Percentiles rank a stretch among this genome's conserved stretches.
These are phyloP conservation scores for Leccinum aurantiacum DNA, from an alignment of 768 basidiomycete species.

Conservation along the genomic window DNA sequence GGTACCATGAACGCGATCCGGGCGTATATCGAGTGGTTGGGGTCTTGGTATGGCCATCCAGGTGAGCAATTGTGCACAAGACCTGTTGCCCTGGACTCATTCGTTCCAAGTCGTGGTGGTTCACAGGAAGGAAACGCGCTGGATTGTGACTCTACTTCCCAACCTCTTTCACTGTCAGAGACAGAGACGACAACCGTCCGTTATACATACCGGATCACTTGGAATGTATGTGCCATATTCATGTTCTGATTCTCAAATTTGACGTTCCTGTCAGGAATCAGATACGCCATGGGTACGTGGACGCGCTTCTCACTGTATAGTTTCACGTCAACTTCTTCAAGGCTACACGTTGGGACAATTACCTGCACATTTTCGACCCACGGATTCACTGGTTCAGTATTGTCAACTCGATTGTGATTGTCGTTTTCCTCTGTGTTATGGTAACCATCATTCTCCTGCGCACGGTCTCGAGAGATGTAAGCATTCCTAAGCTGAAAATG, in stretches of 20 bases:
- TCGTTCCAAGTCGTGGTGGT: slow-evolving; percentile 56
- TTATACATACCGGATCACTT: slow-evolving; percentile 87
- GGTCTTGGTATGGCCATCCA: slow-evolving; percentile 79
- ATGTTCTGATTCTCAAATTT: slow-evolving; percentile 1
- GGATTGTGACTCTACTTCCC: slow-evolving; percentile 50
- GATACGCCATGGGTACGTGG: slow-evolving; percentile 73
- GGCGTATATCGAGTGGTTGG: slow-evolving; percentile 86
- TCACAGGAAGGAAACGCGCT: slow-evolving; percentile 44
- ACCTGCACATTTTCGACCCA: slow-evolving; percentile 91
- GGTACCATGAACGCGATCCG: slow-evolving; percentile 76
- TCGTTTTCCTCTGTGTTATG: slow-evolving; percentile 89
- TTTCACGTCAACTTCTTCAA: slow-evolving; percentile 32
- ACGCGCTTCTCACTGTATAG: not conserved
- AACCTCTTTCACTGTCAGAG: slow-evolving; percentile 63
- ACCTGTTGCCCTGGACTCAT: not conserved
- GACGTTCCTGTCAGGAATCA: slow-evolving; percentile 57
- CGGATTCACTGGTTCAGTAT: slow-evolving; percentile 97
- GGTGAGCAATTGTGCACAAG: slow-evolving; percentile 27
- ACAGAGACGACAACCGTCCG: slow-evolving; percentile 58
- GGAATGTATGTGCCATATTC: slow-evolving; percentile 58
- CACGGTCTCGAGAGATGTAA: slow-evolving; percentile 84
- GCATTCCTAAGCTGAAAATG: slow-evolving; percentile 17
- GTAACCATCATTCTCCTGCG: slow-evolving; percentile 88
- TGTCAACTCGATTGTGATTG: slow-evolving; percentile 90
- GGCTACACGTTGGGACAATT: slow-evolving; percentile 97